phyloP scores from a whole-genome alignment of 805 yeast genomes.

The Yamadazyma takamatsuzukensis region DNA sequence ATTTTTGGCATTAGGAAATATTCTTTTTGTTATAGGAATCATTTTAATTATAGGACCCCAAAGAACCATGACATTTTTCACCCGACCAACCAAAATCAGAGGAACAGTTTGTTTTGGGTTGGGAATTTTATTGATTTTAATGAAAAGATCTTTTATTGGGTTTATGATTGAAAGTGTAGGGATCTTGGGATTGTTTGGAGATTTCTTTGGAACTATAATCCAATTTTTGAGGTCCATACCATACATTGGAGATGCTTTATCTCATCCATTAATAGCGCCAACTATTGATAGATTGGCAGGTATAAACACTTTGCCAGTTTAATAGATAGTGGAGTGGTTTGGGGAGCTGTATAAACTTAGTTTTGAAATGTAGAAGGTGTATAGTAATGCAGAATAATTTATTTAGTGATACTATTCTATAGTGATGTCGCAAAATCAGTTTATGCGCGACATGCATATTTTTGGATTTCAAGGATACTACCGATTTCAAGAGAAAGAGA shows the following conservation, averaged over 20 bases:
- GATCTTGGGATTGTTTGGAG: conserved; percentile 87
- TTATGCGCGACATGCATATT: no score
- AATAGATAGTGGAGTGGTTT: background rate
- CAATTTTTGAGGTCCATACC: conserved; percentile 87
- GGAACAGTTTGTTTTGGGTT: conserved; percentile 76
- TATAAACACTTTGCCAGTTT: conserved; percentile 40
- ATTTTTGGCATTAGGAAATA: conserved; percentile 84
- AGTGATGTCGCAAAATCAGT: no score
- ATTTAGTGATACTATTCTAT: no score
- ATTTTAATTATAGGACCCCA: conserved; percentile 83
- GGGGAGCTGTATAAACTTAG: background rate
- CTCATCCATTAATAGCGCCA: conserved; percentile 83
- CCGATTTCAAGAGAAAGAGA: no score
- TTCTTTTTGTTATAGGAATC: conserved; percentile 76
- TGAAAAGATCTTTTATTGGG: conserved; percentile 78
- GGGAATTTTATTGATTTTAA: conserved; percentile 74
- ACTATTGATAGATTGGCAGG: conserved; percentile 42
- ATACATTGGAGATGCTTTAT: conserved; percentile 76
- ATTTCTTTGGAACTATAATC: conserved; percentile 85
- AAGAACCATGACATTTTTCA: conserved; percentile 76
- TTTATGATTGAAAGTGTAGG: conserved; percentile 84
- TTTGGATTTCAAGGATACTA: no score
- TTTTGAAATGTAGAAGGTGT: background rate
- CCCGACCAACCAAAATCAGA: conserved; percentile 81
- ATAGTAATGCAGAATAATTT: no score